A percentile compares a stretch with the other conserved stretches of the same genome.
Conservation (phyloP, 2,329 filamentous ascomycete genomes). For the Aureobasidium sp. region DNA sequence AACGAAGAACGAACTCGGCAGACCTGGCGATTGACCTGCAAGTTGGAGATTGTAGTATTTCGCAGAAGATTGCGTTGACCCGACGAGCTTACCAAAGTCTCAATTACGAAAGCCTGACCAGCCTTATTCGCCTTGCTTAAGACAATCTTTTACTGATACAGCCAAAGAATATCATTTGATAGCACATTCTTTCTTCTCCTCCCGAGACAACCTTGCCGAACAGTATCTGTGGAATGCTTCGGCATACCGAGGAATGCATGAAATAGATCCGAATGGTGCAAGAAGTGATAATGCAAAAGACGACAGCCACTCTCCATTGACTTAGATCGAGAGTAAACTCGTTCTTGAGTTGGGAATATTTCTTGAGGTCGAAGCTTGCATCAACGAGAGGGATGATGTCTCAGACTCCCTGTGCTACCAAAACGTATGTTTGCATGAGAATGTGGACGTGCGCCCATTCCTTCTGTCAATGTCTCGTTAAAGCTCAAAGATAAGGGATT, state of each 20-base stretch:
- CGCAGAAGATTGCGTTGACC: slow-evolving; percentile 10
- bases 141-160: slow-evolving; percentile 1
- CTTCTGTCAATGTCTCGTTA: neutral
- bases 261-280: neutral
- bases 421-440: neutral
- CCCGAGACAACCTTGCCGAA: slow-evolving; percentile 12
- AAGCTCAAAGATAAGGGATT: neutral
- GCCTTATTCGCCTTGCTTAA: neutral
- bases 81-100: neutral
- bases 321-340: neutral
- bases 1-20: neutral
- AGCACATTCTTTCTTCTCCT: slow-evolving; percentile 1
- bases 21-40: neutral
- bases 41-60: neutral
- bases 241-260: slow-evolving; percentile 6
- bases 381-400: neutral
- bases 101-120: neutral
- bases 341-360: neutral
- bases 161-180: neutral
- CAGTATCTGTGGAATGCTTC: slow-evolving; percentile 4
- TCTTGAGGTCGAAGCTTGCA: neutral
- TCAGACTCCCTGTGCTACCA: neutral
- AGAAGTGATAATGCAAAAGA: neutral
- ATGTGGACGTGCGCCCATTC: neutral
- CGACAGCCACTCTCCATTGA: neutral